Base-by-base conservation (phyloP, 768 basidiomycete genomes). In the Saitozyma podzolica region DNA sequence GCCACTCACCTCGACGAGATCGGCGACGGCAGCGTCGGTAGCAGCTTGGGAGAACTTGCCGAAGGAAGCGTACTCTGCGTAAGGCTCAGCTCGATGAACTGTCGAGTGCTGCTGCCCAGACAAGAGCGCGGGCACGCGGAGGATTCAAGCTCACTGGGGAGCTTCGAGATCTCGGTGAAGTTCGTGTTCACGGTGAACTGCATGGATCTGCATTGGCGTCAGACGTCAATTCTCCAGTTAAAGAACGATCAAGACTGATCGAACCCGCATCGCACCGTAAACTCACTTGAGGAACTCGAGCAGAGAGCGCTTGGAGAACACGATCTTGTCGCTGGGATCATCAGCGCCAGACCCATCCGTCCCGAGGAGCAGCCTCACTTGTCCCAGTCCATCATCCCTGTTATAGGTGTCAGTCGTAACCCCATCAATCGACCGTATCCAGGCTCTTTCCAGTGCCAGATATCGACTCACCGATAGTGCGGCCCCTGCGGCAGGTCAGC, bases 361-460 rank as follows among this genome's bases (percentile, higher is more conserved):
- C 48, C 9, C 11, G 3, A 29, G 47, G 11, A 43, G 13, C 37
- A 56, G 19, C n/a, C 75, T 60, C 42, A 76, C 70, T 72, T 73
- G 66, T 79, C 78, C 78, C 78, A 79, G 61, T 79, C 55, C 70
- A 79, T 66, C 68, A 74, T 70, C 17, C 77, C 77, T 78, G 37
- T 29, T 29, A 5, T 29, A 5, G 29, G 5, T 5, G 5, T 29
- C 29, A 29, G 29, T 29, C 43, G 3, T 17, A 6, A 47, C 6
- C 13, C 6, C 13, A 17, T 47, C 45, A 47, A 16, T 16, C 16
- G 9, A 16, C 43, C 9, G 16, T 45, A 45, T 45, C 43, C 43
- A 45, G 9, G 43, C 43, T 16, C 16, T 16, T 45, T 9, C 43
- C 43, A 9, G 9, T 45, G 43, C 43, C 9, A 16, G 43, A 45